phyloP scores from a whole-genome alignment of 257 asterid genomes.

The Ilex aquifolium region DNA sequence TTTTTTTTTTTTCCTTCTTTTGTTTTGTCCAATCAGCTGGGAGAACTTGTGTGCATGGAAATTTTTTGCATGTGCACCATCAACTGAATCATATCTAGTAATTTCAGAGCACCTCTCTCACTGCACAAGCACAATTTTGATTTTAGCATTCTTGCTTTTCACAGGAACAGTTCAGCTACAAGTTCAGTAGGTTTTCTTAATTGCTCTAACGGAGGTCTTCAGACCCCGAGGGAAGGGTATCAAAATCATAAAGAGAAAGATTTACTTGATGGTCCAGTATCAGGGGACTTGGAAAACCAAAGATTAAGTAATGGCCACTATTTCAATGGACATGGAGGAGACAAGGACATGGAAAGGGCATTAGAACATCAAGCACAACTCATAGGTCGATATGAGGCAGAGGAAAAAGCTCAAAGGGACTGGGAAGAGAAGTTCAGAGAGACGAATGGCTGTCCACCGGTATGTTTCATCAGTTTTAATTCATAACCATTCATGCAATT shows the following conservation, averaged over 20 bases:
- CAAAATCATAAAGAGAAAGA: constrained; percentile 29
- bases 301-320: constrained; percentile 24
- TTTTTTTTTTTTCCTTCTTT: not conserved
- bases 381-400: constrained; percentile 53
- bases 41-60: not conserved
- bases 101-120: no score
- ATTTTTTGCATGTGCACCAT: not conserved
- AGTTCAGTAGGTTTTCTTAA: constrained; percentile 35
- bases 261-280: constrained; percentile 21
- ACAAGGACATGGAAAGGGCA: constrained; percentile 54
- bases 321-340: constrained; percentile 24
- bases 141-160: constrained; percentile 15
- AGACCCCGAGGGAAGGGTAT: constrained; percentile 23
- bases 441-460: constrained; percentile 53
- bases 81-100: no score
- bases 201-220: constrained; percentile 32
- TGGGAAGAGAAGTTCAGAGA: constrained; percentile 88
- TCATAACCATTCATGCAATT: not conserved
- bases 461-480: constrained; percentile 23
- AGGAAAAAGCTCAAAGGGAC: constrained; percentile 76
- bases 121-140: constrained; percentile 3
- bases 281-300: constrained; percentile 21
- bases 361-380: constrained; percentile 56
- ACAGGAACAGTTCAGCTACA: constrained; percentile 12
- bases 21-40: no score